phyloP scores from a whole-genome alignment of 257 asterid genomes.

The Ehretia macrophylla region DNA sequence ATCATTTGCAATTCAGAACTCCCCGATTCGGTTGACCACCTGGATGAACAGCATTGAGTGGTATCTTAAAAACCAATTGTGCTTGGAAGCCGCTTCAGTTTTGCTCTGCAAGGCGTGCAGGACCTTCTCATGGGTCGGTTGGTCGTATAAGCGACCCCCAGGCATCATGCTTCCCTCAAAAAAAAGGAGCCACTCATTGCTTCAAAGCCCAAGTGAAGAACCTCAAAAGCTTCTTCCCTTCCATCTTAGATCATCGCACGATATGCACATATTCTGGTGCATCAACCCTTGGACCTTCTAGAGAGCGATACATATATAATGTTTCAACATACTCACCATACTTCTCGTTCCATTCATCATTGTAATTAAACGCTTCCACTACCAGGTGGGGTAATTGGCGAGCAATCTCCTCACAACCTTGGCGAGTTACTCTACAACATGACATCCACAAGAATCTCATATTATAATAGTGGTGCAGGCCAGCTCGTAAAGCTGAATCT shows the following conservation, averaged over 20 bases:
- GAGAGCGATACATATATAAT: constrained; percentile 50
- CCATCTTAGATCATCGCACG: constrained; percentile 27
- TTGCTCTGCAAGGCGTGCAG: constrained; percentile 14
- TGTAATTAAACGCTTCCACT: constrained; percentile 33
- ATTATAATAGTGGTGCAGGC: constrained; percentile 45
- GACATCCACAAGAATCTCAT: constrained; percentile 62
- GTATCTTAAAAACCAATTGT: constrained; percentile 3
- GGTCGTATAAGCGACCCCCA: constrained; percentile 4
- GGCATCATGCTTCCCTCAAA: constrained; percentile 7
- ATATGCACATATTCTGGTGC: constrained; percentile 35
- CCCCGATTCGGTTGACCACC: constrained; percentile 13
- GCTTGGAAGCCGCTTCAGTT: constrained; percentile 3
- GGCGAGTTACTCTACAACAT: constrained; percentile 34
- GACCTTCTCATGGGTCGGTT: constrained; percentile 18
- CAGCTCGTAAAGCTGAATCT: constrained; percentile 39
- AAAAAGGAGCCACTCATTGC: constrained; percentile 10
- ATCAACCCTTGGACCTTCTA: constrained; percentile 47
- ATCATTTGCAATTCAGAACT: too few relatives aligned
- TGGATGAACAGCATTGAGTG: constrained; percentile 9
- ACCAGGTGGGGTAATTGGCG: constrained; percentile 39
- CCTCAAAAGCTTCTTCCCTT: constrained; percentile 7
- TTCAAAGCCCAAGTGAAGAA: constrained; percentile 3
- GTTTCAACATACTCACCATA: constrained; percentile 34
- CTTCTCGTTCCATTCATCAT: constrained; percentile 10
- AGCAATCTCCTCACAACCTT: constrained; percentile 38